Evolutionary conservation across 495 filamentous ascomycete species (phyloP).

Genomic region (Letharia columbiana): DNA sequence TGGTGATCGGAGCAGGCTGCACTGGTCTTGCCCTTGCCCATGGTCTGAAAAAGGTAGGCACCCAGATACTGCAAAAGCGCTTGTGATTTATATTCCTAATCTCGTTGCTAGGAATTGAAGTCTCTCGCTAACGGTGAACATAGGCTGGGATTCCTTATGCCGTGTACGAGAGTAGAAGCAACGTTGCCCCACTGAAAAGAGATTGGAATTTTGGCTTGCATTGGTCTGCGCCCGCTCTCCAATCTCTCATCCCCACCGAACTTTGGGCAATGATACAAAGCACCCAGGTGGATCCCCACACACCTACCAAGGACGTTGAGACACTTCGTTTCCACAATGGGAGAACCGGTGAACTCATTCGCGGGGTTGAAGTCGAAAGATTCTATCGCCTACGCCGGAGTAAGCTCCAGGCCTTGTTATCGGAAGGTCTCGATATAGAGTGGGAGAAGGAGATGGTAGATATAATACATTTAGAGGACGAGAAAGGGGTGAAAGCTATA

Average conservation of each 20-base stretch:
- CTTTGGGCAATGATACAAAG: not conserved
- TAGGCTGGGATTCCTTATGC: not conserved
- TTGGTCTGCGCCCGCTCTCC: not conserved
- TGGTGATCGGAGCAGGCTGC: not conserved
- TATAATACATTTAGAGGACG: not conserved
- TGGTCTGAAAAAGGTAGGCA: not conserved
- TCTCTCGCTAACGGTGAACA: not conserved
- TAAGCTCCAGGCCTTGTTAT: not conserved
- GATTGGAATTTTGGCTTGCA: not conserved
- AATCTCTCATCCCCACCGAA: not conserved
- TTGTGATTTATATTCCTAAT: not conserved
- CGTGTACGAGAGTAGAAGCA: not conserved
- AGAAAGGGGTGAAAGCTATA: not conserved
- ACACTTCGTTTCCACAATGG: not conserved
- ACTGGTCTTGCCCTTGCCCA: not conserved
- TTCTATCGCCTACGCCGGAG: not conserved
- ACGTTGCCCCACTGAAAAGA: not conserved
- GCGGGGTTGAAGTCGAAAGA: not conserved
- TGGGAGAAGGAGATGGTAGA: not conserved
- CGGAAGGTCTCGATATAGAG: not conserved
- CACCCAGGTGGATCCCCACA: not conserved
- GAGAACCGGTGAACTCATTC: not conserved
- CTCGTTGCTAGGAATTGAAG: not conserved
- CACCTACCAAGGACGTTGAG: not conserved
- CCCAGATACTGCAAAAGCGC: not conserved